These are phyloP conservation scores for Macroventuria anomochaeta DNA, from an alignment of 2,329 filamentous ascomycete genomes.

Conservation along the genomic window DNA sequence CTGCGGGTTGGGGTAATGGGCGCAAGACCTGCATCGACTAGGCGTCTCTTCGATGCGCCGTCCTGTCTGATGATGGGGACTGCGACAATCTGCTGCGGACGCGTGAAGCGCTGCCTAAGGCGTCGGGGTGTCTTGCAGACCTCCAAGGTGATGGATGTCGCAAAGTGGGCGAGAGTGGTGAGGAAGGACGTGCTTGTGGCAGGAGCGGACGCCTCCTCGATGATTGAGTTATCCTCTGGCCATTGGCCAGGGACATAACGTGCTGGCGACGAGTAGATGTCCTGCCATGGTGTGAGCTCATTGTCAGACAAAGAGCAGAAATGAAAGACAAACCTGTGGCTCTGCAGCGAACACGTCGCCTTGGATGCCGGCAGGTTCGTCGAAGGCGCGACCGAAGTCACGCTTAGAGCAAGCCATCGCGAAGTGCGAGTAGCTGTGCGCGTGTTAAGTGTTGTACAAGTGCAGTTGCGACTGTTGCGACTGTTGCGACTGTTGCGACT, in stretches of 20 bases:
- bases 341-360: conserved; percentile 24
- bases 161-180: conserved; percentile 25
- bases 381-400: conserved; percentile 24
- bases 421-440: background rate
- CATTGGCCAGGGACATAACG: conserved; percentile 26
- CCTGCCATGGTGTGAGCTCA: conserved; percentile 27
- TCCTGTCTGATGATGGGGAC: conserved; percentile 27
- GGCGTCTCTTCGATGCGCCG: conserved; percentile 40
- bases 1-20: conserved; percentile 20
- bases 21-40: conserved; percentile 33
- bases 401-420: conserved; percentile 26
- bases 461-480: conserved; percentile 2
- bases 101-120: conserved; percentile 20
- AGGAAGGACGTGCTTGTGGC: conserved; percentile 14
- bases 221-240: conserved; percentile 11
- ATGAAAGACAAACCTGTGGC: conserved; percentile 27
- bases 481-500: background rate
- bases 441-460: background rate
- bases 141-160: conserved; percentile 15
- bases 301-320: conserved; percentile 9
- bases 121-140: conserved; percentile 22
- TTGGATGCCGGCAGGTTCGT: conserved; percentile 19
- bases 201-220: background rate
- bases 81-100: conserved; percentile 28
- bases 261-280: background rate